Evolutionary conservation across 2,329 filamentous ascomycete species (phyloP).

Genomic region (Aureobasidium sp.): DNA sequence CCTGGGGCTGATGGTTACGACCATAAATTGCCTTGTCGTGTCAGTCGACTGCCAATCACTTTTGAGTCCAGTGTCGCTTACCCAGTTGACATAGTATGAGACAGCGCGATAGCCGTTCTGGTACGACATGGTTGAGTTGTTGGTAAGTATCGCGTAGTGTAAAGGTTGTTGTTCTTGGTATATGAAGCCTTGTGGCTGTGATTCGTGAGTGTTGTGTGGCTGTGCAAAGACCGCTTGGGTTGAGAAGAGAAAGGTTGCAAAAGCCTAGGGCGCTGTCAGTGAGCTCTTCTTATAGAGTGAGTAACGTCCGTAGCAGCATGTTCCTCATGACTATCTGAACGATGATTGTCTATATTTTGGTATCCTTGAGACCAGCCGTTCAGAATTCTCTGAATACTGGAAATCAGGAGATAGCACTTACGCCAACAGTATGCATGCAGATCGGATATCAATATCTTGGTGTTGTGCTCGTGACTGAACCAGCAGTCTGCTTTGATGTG

Average conservation of each 20-base stretch:
- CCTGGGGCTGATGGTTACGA: slow-evolving; percentile 75
- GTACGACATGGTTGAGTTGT: slow-evolving; percentile 2
- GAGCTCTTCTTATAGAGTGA: not conserved
- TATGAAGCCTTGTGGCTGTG: not conserved
- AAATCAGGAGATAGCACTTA: not conserved
- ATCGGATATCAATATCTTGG: not conserved
- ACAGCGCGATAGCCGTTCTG: slow-evolving; percentile 56
- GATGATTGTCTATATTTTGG: not conserved
- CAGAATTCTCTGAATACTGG: not conserved
- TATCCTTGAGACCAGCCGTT: not conserved
- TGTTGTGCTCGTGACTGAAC: not conserved
- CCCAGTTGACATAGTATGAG: slow-evolving; percentile 69
- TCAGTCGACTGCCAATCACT: slow-evolving; percentile 10
- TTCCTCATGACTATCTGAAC: not conserved
- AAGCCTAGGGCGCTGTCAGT: not conserved
- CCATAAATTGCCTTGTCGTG: slow-evolving; percentile 66
- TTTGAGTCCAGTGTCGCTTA: slow-evolving; percentile 14
- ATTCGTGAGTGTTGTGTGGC: slow-evolving; percentile 6
- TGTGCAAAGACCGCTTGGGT: slow-evolving; percentile 8
- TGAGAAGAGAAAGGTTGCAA: not conserved
- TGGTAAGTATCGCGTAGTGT: not conserved
- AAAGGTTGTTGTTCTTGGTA: slow-evolving; percentile 4
- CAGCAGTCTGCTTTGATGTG: not conserved
- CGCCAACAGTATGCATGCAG: not conserved
- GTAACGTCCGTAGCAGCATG: not conserved